Conservation (phyloP, 2,329 filamentous ascomycete species). For the Bipolaris cookei region DNA sequence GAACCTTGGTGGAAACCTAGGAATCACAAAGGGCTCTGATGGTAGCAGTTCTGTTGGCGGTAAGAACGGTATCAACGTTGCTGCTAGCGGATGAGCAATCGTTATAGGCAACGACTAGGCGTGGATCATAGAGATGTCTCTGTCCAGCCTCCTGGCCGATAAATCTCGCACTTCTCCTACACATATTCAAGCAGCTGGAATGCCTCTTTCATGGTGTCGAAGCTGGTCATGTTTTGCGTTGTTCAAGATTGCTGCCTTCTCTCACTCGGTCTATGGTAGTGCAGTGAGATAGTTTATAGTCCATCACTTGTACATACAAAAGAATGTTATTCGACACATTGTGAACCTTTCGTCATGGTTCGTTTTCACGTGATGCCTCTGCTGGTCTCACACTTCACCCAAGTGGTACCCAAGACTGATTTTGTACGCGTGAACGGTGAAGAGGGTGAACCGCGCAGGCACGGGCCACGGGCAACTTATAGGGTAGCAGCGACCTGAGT, state of each 20-base stretch:
- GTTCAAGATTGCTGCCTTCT: neutral
- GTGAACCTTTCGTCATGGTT: neutral
- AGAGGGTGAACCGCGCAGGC: constrained; percentile 1
- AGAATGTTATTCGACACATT: neutral
- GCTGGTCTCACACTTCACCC: neutral
- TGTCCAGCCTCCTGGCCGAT: neutral
- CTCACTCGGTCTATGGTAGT: neutral
- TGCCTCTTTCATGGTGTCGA: neutral
- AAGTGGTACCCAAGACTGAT: too few species aligned
- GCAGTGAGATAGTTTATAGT: neutral
- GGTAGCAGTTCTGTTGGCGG: constrained; percentile 42
- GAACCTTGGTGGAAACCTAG: constrained; percentile 43
- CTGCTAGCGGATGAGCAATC: constrained; percentile 33
- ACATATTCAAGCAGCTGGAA: neutral
- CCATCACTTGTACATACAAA: neutral
- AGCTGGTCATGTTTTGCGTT: neutral
- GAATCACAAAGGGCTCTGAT: constrained; percentile 42
- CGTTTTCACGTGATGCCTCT: neutral
- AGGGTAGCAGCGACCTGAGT: neutral
- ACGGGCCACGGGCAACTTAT: neutral
- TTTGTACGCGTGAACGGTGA: neutral
- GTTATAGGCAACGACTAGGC: constrained; percentile 29
- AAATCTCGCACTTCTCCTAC: neutral
- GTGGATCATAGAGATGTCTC: neutral
- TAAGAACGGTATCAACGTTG: constrained; percentile 41